Evolutionary conservation across 257 asterid genomes (phyloP).

Genomic region (Scutellaria minor): DNA sequence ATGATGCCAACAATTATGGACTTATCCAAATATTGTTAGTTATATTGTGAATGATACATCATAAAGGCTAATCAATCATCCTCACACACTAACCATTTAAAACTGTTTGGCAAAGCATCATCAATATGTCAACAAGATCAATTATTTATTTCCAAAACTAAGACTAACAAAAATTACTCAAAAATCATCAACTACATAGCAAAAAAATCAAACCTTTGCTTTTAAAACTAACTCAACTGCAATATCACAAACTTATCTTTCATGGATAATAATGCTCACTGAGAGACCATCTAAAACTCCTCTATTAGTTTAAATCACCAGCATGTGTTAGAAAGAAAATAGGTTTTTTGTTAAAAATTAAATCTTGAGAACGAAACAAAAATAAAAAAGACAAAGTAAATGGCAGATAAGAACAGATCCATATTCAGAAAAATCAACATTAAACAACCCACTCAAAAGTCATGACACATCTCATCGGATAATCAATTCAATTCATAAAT

Average conservation of each 20-base stretch:
- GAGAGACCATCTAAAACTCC: neutral
- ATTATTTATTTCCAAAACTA: constrained; percentile 21
- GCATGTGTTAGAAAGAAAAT: neutral
- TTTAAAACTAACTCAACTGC: neutral
- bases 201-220: constrained; percentile 4
- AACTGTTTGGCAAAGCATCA: constrained; percentile 2
- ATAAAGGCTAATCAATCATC: constrained; percentile 9
- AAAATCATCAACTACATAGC: neutral
- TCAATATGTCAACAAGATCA: constrained; percentile 25
- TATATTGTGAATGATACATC: neutral
- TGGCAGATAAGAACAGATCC: constrained; percentile 35
- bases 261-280: neutral
- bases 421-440: constrained; percentile 8
- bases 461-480: neutral
- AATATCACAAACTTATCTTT: neutral
- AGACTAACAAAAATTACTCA: neutral
- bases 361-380: constrained; percentile 28
- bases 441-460: constrained; percentile 26
- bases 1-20: neutral
- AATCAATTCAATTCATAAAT: constrained; percentile 28
- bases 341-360: neutral
- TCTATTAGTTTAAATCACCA: neutral
- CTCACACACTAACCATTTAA: neutral
- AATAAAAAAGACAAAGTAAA: neutral
- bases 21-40: neutral